Conservation (phyloP, 495 filamentous ascomycete species). For the Cryomyces antarcticus region DNA sequence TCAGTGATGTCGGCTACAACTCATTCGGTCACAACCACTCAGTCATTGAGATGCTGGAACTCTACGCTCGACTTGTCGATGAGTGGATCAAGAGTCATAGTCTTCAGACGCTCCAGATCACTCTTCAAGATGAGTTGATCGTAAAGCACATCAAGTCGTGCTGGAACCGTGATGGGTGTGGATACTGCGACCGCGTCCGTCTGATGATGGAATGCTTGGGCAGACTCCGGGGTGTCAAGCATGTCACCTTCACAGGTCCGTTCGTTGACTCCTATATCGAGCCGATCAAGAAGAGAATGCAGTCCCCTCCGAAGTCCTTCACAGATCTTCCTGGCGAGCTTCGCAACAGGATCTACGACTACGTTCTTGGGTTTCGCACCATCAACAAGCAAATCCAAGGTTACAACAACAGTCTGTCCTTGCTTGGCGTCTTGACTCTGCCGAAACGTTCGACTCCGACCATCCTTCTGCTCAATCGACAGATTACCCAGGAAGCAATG, state of each 20-base stretch:
- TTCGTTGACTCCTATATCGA: neutral
- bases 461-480: slow-evolving; percentile 7
- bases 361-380: slow-evolving; percentile 2
- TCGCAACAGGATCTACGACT: slow-evolving; percentile 8
- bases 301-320: slow-evolving; percentile 4
- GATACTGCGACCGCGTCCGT: slow-evolving; percentile 5
- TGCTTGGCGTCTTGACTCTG: slow-evolving; percentile 12
- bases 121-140: neutral
- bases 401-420: slow-evolving; percentile 2
- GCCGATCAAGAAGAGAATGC: slow-evolving; percentile 4
- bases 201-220: neutral
- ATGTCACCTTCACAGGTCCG: slow-evolving; percentile 3
- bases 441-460: slow-evolving; percentile 2
- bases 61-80: slow-evolving; percentile 2
- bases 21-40: neutral
- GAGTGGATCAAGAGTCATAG: slow-evolving; percentile 3
- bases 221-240: slow-evolving; percentile 2
- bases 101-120: slow-evolving; percentile 4
- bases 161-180: slow-evolving; percentile 3
- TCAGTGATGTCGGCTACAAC: slow-evolving; percentile 6
- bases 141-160: slow-evolving; percentile 2
- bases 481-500: slow-evolving; percentile 7
- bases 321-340: slow-evolving; percentile 5
- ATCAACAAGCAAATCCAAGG: neutral
- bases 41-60: slow-evolving; percentile 1